Percentiles rank a stretch among this genome's conserved stretches.
phyloP scores from a whole-genome alignment of 495 filamentous ascomycete genomes.

The Filosporella fistucella region DNA sequence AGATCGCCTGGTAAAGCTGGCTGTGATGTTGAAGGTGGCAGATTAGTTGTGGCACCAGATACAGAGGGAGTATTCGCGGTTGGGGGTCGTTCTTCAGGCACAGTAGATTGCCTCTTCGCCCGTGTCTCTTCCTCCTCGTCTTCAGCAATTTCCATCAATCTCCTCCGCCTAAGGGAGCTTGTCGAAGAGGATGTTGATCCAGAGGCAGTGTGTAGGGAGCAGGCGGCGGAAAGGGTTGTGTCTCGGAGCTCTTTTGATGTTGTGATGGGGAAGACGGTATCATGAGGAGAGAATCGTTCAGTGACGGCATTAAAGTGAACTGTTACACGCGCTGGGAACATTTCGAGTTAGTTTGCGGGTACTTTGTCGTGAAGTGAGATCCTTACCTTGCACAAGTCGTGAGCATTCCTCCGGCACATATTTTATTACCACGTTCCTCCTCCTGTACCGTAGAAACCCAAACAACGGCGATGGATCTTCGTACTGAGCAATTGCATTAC shows the following conservation, averaged over 20 bases:
- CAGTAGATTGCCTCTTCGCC: constrained; percentile 40
- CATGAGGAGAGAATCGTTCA: constrained; percentile 84
- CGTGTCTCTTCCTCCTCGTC: constrained; percentile 60
- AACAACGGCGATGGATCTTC: constrained; percentile 83
- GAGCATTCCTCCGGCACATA: constrained; percentile 89
- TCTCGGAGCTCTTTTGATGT: constrained; percentile 78
- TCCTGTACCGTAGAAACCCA: constrained; percentile 84
- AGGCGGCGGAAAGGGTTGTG: constrained; percentile 79
- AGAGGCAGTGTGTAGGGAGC: constrained; percentile 84
- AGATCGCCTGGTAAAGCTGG: constrained; percentile 5
- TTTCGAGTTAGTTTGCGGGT: neutral
- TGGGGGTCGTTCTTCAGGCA: constrained; percentile 24
- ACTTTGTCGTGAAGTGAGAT: neutral
- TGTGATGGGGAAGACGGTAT: constrained; percentile 72
- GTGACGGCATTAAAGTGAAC: constrained; percentile 87
- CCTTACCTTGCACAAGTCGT: constrained; percentile 80
- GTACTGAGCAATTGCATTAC: constrained; percentile 71
- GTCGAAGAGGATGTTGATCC: constrained; percentile 83
- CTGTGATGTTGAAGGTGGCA: constrained; percentile 1
- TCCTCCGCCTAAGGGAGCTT: constrained; percentile 68
- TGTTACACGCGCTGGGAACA: constrained; percentile 72
- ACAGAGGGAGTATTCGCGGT: constrained; percentile 20
- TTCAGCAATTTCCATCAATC: constrained; percentile 87
- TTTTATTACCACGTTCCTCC: constrained; percentile 87
- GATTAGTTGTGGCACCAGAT: constrained; percentile 13